Base-by-base conservation (phyloP, 225 moss, liverwort and hornwort genomes). In the Neckera pumila region DNA sequence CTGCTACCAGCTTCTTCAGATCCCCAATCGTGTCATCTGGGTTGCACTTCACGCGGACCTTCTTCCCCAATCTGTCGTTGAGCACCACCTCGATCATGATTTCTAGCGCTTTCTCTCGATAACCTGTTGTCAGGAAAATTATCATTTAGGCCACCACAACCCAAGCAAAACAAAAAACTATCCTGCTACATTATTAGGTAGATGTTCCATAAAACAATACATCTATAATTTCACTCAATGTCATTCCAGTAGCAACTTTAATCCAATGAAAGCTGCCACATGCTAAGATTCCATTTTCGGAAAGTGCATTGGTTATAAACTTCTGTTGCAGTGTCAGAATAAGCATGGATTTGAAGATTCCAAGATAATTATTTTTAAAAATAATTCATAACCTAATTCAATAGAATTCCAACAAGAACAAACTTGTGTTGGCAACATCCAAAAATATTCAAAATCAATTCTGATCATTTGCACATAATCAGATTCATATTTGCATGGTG, bases 81-180 rank as follows among this genome's bases (percentile, higher is more conserved):
- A 97, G 92, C 92, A 97, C 96, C 91, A 95, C 97, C 92, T 96
- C 96, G 22, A 97, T 97, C 97, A 97, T 96, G 87, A 60, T 93
- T 87, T 88, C 93, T 90, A 83, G 69, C 82, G 65, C 88, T 90
- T 87, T 36, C 82, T 89, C 88, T 80, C 77, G 65, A 86, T 58
- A 71, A 88, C 84, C 87, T 93, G 84, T 40, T 62, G 33, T 56
- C 33, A 73, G 49, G 56, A 54, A 65, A 82, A 67, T 26, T 16
- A 66, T 76, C 61, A 45, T 19, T 86, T 40, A 25, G 9, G 15
- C 34, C 42, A 76, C 59, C 75, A 66, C 65, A 49, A 76, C 18
- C 67, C 38, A 82, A 74, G 74, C 61, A 74, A 74, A 73, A 61
- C 74, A 12, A 40, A 38, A 65, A 64, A 56, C 13, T 40, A 45